Evolutionary conservation across 176 grass and related monocot species (phyloP), one percentile per base, ranked within the genome.

Genomic region (Leersia perrieri): DNA sequence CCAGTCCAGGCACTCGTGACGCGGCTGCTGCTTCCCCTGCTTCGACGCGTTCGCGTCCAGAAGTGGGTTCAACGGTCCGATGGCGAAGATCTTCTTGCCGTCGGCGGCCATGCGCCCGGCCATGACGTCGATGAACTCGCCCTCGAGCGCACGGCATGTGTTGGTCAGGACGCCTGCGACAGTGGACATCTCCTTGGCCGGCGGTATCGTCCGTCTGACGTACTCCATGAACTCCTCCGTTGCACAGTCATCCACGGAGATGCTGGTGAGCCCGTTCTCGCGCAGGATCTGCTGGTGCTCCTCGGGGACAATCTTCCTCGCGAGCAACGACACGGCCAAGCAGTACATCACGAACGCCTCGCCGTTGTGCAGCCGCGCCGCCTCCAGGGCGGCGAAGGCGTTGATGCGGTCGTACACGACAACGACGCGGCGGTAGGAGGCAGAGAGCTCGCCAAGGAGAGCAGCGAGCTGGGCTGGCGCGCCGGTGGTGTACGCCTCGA

Each of bases 41-140:
- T 7, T 10, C 22, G 8, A 10, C 12, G 53, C 42, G 61, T 22
- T 22, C 35, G 23, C 74, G 15, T 72, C 9, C 30, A 63, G 49
- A 32, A 88, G 32, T 2, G 90, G 90, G 53, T 92, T 86, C 31
- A 91, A 33, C 13, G 89, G 92, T n/a, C 94, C 94, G 73, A 97
- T 65, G 51, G 83, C 42, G 74, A 89, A 93, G 4, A 87, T 25
- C 30, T 82, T 97, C 83, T 93, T 86, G 5, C 76, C 80, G 0
- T 49, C 5, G 77, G 60, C 67, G 4, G 18, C 34, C 5, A 76
- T 83, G 7, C 90, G 64, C 25, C 34, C 9, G 14, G 57, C 78
- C 0, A 89, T 34, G 12, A 76, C 57, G 72, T 93, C 85, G 60
- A 93, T 20, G 82, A 97, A 82, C 35, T 75, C 68, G 33, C 66